These are phyloP conservation scores for Byssoonygena ceratinophila DNA, from an alignment of 2,329 filamentous ascomycete genomes.

Conservation along the genomic window DNA sequence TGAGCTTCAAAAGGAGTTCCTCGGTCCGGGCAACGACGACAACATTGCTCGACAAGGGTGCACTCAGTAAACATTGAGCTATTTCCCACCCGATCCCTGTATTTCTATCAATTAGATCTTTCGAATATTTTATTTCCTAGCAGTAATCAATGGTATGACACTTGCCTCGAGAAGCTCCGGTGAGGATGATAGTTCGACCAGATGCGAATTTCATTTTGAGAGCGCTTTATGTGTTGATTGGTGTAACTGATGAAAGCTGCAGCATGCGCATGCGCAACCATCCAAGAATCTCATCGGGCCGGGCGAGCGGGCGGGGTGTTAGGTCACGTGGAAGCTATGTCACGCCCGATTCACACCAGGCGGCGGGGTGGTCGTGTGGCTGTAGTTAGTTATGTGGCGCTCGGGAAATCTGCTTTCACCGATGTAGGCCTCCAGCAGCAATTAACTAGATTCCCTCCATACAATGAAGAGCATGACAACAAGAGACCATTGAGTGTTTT, in stretches of 20 bases:
- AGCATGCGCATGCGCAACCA: neutral
- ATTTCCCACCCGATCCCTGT: constrained; percentile 53
- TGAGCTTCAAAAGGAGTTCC: constrained; percentile 45
- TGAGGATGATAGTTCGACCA: constrained; percentile 58
- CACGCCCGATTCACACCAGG: too few species aligned
- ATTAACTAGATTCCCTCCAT: too few species aligned
- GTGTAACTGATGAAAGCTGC: neutral
- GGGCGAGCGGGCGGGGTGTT: too few species aligned
- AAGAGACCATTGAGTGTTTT: too few species aligned
- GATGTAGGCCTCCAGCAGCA: too few species aligned
- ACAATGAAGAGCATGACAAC: too few species aligned
- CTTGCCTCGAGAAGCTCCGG: constrained; percentile 53
- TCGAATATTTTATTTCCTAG: neutral
- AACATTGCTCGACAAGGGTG: constrained; percentile 43
- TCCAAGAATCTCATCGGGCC: too few species aligned
- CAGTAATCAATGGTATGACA: neutral
- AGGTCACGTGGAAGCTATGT: too few species aligned
- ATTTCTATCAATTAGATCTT: neutral
- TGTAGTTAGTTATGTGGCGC: too few species aligned
- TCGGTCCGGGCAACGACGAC: constrained; percentile 49
- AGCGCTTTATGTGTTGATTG: neutral
- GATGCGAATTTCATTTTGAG: constrained; percentile 7
- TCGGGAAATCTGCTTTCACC: too few species aligned
- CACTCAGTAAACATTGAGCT: constrained; percentile 48
- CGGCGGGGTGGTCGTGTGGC: too few species aligned